phyloP scores from a whole-genome alignment of 805 yeast genomes.

The Cephaloascus albidus region DNA sequence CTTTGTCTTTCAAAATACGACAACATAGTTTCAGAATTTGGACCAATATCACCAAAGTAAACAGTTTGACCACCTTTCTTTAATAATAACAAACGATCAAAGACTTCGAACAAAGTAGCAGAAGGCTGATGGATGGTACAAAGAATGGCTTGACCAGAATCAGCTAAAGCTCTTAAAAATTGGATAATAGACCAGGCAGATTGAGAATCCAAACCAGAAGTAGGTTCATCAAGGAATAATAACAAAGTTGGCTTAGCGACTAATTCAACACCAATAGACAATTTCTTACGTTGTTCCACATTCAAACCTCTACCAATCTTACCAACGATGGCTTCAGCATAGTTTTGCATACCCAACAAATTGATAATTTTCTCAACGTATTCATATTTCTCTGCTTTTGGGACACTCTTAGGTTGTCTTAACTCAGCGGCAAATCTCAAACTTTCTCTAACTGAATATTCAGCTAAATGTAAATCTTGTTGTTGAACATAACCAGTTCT shows the following conservation, averaged over 20 bases:
- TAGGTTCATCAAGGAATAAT: too few species aligned
- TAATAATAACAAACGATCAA: constrained; percentile 32
- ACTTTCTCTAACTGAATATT: too few species aligned
- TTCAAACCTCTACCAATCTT: constrained; percentile 37
- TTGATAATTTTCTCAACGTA: constrained; percentile 43
- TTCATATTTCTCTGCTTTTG: constrained; percentile 33
- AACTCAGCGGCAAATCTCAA: too few species aligned
- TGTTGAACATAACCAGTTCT: too few species aligned
- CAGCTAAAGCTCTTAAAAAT: constrained; percentile 37
- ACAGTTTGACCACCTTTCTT: too few species aligned
- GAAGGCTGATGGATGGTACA: constrained; percentile 52
- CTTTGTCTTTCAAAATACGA: constrained; percentile 38
- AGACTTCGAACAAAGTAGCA: constrained; percentile 29
- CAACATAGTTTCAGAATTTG: constrained; percentile 28
- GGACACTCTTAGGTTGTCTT: constrained; percentile 30
- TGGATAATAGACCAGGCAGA: too few species aligned
- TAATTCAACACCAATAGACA: constrained; percentile 46
- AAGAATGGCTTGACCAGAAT: constrained; percentile 47
- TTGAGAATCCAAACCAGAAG: too few species aligned
- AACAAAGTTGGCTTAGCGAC: constrained; percentile 46
- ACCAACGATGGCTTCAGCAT: constrained; percentile 45
- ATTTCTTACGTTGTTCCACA: constrained; percentile 45
- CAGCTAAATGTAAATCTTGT: too few species aligned
- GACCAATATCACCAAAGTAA: constrained; percentile 45
- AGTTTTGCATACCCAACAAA: constrained; percentile 39